Conservation (phyloP, 345 rosid genomes). For the Eucalyptus virginea region DNA sequence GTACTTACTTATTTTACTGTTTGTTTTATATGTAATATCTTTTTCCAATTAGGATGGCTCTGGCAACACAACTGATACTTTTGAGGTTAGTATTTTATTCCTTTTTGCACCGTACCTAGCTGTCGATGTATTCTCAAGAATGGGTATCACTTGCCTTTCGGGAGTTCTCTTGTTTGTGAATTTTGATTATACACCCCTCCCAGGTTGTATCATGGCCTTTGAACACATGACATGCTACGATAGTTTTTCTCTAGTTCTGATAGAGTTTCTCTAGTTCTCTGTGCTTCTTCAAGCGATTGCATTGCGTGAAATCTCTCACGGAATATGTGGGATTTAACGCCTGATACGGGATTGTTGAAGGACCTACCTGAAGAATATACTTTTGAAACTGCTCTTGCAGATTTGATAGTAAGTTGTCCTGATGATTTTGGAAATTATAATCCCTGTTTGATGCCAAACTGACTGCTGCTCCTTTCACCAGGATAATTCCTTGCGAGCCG, state of each 20-base stretch:
- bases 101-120: neutral
- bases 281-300: neutral
- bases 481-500: slow-evolving; percentile 84
- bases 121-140: neutral
- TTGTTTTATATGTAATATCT: neutral
- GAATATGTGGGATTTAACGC: slow-evolving; percentile 84
- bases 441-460: neutral
- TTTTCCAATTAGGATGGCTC: slow-evolving; percentile 46
- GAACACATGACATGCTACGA: too few species aligned
- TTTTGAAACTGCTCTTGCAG: too few species aligned
- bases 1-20: neutral
- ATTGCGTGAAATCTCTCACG: neutral
- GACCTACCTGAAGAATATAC: too few species aligned
- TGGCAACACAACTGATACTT: slow-evolving; percentile 2
- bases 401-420: slow-evolving; percentile 42
- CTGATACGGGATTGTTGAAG: slow-evolving; percentile 35
- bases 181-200: too few species aligned
- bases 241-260: neutral
- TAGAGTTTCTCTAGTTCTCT: neutral
- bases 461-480: slow-evolving; percentile 4
- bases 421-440: neutral
- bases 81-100: slow-evolving; percentile 19
- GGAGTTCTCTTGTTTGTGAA: neutral
- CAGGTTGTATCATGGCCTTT: too few species aligned
- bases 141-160: neutral